Conservation (phyloP, 2,329 filamentous ascomycete genomes). For the Colletotrichum sp. region DNA sequence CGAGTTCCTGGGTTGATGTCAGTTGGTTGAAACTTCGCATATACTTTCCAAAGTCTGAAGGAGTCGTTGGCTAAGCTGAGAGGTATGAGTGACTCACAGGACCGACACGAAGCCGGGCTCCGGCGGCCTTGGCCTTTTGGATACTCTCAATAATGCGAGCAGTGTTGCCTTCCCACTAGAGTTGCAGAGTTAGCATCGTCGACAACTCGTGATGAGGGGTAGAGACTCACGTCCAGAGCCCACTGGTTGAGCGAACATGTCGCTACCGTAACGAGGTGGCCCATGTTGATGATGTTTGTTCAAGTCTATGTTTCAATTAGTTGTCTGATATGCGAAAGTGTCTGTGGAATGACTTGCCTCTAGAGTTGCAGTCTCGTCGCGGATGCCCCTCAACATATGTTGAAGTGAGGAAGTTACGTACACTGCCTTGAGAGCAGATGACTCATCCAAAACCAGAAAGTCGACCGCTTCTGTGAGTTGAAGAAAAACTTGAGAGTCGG, state of each 20-base stretch:
- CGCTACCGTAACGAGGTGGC: constrained; percentile 35
- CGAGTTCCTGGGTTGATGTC: constrained; percentile 41
- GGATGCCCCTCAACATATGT: background rate
- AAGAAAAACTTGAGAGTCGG: background rate
- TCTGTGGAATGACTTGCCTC: background rate
- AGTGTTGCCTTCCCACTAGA: constrained; percentile 56
- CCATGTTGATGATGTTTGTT: background rate
- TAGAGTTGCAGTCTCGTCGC: background rate
- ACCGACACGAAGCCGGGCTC: constrained; percentile 63
- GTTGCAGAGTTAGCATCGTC: background rate
- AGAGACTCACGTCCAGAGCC: constrained; percentile 49
- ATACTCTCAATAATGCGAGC: constrained; percentile 67
- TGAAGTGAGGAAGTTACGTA: background rate
- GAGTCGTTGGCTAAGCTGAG: background rate
- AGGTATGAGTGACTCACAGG: constrained; percentile 40
- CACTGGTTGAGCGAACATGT: constrained; percentile 42
- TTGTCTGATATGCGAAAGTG: background rate
- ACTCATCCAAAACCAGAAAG: background rate
- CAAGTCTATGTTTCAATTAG: background rate
- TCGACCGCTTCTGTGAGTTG: background rate
- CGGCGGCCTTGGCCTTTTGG: constrained; percentile 36
- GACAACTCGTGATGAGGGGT: background rate
- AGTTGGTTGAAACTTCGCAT: background rate
- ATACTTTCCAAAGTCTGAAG: background rate
- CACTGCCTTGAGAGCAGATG: background rate